These are phyloP conservation scores for Sclerospora graminicola DNA, from an alignment of 352 stramenopile genomes.

Conservation along the genomic window DNA sequence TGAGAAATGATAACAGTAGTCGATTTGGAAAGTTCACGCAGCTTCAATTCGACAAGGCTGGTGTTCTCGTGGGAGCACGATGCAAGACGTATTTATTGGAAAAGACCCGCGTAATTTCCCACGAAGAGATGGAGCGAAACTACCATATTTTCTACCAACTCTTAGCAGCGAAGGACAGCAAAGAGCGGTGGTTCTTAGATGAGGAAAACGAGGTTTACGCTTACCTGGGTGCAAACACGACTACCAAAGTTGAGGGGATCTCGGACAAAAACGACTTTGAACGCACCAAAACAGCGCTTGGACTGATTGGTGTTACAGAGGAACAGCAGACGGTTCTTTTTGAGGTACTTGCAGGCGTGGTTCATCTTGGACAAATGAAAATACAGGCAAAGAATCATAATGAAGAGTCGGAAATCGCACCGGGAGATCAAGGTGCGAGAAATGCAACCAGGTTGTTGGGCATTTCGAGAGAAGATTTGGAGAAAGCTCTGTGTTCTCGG, in stretches of 20 bases:
- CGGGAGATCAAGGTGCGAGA: slow-evolving; percentile 21
- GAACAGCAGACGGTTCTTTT: slow-evolving; percentile 55
- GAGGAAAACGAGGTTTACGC: slow-evolving; percentile 36
- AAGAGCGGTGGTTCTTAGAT: slow-evolving; percentile 37
- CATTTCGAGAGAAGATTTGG: slow-evolving; percentile 35
- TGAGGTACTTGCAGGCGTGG: slow-evolving; percentile 80
- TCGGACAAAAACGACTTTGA: slow-evolving; percentile 66
- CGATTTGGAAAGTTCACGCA: slow-evolving; percentile 97
- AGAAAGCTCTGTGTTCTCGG: slow-evolving; percentile 62
- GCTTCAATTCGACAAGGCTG: slow-evolving; percentile 82
- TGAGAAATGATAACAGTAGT: slow-evolving; percentile 94
- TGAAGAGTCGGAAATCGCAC: slow-evolving; percentile 49
- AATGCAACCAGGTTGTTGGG: slow-evolving; percentile 47
- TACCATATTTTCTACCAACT: slow-evolving; percentile 83
- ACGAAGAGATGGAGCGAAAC: slow-evolving; percentile 57
- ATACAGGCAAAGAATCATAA: slow-evolving; percentile 79
- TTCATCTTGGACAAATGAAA: slow-evolving; percentile 94
- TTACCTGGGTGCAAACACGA: slow-evolving; percentile 53
- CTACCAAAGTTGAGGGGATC: slow-evolving; percentile 59
- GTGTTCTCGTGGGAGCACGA: slow-evolving; percentile 57
- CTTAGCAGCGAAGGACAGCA: slow-evolving; percentile 18
- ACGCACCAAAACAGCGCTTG: slow-evolving; percentile 49
- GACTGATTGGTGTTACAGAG: slow-evolving; percentile 47
- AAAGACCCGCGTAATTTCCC: slow-evolving; percentile 83
- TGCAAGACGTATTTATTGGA: slow-evolving; percentile 90